Base-by-base conservation (phyloP, 129 eudicot genomes). In the Erigeron canadensis region DNA sequence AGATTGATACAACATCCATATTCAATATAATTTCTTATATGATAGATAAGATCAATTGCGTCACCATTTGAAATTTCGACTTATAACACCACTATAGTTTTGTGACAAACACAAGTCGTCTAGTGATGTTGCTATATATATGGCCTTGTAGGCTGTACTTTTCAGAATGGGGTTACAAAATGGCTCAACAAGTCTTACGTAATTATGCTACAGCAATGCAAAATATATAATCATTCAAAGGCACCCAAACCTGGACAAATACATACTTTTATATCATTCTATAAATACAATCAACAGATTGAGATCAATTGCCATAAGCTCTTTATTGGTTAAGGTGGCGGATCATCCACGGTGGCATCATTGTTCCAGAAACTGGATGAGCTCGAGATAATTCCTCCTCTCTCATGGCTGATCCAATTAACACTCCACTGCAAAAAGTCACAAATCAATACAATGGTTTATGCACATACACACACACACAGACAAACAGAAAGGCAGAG, bases 331-430 rank as follows among this genome's bases (percentile, higher is more conserved):
- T 75, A 56, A 80, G 67, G 63, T 81, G 88, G 47, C 71, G 79
- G 39, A 83, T 81, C 91, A 86, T 83, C 91, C 91, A 86, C 46
- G 80, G 42, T 4, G 88, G 88, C 82, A 86, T 78, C 53, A 57
- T 65, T 9, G 75, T 37, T 41, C 71, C 13, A 34, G 70, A 55
- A 10, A 22, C 51, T 0, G 51, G 75, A 10, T 38, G 81, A 78
- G 54, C 66, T 51, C 54, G 77, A 73, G 77, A 63, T 44, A 13
- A 42, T 21, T 61, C 71, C 47, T 73, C 71, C 8, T 53, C 76
- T 28, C 80, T 67, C 46, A 47, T 37, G 72, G 66, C 70, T 55
- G 61, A 75, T 71, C 77, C 67, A 10, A 80, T 74, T 47, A 72
- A 76, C 8, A 78, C 64, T 50, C 73, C 61, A 28, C 85, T 81